Percentiles rank a stretch among this genome's conserved stretches.
Conservation (phyloP, 768 basidiomycete genomes). For the Mycena olivaceomarginata region DNA sequence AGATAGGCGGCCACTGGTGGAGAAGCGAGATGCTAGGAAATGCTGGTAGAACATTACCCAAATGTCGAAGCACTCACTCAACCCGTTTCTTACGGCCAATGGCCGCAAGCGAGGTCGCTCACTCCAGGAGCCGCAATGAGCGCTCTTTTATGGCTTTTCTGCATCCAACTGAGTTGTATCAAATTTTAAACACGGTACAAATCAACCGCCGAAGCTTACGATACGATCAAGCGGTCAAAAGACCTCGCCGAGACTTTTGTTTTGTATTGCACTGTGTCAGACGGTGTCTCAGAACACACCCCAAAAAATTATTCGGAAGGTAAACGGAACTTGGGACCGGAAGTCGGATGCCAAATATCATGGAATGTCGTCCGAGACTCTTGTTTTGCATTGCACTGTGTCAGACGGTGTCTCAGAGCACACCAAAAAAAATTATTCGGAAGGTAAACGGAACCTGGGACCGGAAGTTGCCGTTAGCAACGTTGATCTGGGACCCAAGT, state of each 20-base stretch:
- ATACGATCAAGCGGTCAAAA: no score
- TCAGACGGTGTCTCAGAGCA: no score
- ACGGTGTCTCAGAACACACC: no score
- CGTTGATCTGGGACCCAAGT: neutral
- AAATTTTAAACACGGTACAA: slow-evolving; percentile 35
- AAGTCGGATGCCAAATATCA: neutral
- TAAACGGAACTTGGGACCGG: neutral
- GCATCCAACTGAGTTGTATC: slow-evolving; percentile 55
- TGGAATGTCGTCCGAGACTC: no score
- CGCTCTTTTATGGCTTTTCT: slow-evolving; percentile 58
- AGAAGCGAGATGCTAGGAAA: slow-evolving; percentile 45
- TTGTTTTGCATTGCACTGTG: no score
- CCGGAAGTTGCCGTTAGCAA: neutral
- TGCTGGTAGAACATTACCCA: no score
- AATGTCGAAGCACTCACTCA: slow-evolving; percentile 42
- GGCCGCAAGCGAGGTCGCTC: slow-evolving; percentile 58
- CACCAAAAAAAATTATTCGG: neutral
- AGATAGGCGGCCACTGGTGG: slow-evolving; percentile 58
- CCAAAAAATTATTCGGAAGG: neutral
- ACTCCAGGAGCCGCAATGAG: slow-evolving; percentile 55
- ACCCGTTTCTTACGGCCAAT: slow-evolving; percentile 58
- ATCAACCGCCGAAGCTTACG: no score
- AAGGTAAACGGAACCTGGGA: neutral
- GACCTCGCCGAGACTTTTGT: no score
- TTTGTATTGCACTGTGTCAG: no score